Conservation (phyloP, 2,329 filamentous ascomycete species). For the Penicillium rolfsii region DNA sequence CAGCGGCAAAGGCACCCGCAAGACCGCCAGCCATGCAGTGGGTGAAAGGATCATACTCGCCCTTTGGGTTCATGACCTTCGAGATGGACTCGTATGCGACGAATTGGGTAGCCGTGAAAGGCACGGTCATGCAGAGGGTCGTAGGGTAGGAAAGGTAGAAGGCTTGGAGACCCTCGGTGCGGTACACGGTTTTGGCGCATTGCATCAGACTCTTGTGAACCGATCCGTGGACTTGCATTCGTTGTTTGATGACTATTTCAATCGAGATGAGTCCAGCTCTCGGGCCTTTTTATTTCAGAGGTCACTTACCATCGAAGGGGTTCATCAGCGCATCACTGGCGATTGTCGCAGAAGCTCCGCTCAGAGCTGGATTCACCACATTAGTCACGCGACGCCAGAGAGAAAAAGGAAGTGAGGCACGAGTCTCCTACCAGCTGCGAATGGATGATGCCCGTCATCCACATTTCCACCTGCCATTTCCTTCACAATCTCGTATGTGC, state of each 20-base stretch:
- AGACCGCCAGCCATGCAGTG: slow-evolving; percentile 92
- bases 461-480: slow-evolving; percentile 93
- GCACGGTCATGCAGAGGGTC: slow-evolving; percentile 96
- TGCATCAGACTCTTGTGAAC: slow-evolving; percentile 83
- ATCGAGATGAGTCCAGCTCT: not conserved
- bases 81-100: slow-evolving; percentile 97
- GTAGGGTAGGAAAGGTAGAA: slow-evolving; percentile 99
- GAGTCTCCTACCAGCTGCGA: slow-evolving; percentile 75
- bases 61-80: slow-evolving; percentile 83
- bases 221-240: slow-evolving; percentile 98
- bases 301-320: slow-evolving; percentile 83
- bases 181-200: slow-evolving; percentile 87
- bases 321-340: slow-evolving; percentile 99
- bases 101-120: slow-evolving; percentile 95
- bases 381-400: slow-evolving; percentile 13
- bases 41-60: slow-evolving; percentile 83
- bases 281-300: not conserved
- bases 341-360: slow-evolving; percentile 92
- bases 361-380: slow-evolving; percentile 65
- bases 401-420: not conserved
- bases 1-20: slow-evolving; percentile 90
- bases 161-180: slow-evolving; percentile 80
- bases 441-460: slow-evolving; percentile 79
- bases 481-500: slow-evolving; percentile 96
- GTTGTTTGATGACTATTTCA: slow-evolving; percentile 88